phyloP scores from a whole-genome alignment of 306 rosid genomes.

The Quercus ilex region DNA sequence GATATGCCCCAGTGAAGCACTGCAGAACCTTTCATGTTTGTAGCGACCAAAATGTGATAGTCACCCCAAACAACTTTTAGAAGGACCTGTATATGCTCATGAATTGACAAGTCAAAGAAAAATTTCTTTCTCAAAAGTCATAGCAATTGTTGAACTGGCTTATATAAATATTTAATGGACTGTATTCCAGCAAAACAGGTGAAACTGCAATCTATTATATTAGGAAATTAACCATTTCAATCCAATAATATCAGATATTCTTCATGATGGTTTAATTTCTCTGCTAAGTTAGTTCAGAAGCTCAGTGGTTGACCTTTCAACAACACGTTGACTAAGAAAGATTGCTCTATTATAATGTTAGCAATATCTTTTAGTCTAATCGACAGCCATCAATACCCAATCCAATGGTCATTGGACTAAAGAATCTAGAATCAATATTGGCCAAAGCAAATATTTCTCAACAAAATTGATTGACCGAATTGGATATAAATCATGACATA shows the following conservation, averaged over 20 bases:
- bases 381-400: not conserved
- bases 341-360: no score
- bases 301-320: not conserved
- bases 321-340: not conserved
- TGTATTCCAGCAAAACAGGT: not conserved
- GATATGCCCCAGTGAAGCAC: conserved; percentile 41
- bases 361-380: not conserved
- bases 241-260: not conserved
- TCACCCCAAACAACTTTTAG: conserved; percentile 19
- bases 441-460: not conserved
- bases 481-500: not conserved
- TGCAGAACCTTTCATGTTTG: conserved; percentile 28
- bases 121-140: not conserved
- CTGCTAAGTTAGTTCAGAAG: not conserved
- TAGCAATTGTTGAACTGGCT: not conserved
- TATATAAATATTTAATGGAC: not conserved
- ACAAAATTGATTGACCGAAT: not conserved
- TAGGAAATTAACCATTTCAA: not conserved
- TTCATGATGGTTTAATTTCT: not conserved
- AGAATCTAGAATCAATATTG: not conserved
- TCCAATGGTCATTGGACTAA: not conserved
- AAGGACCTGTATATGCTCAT: conserved; percentile 18
- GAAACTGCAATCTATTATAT: not conserved
- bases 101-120: not conserved
- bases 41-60: conserved; percentile 29